phyloP scores from a whole-genome alignment of 371 early-diverging fungal species.

The Choanephora cucurbitarum region DNA sequence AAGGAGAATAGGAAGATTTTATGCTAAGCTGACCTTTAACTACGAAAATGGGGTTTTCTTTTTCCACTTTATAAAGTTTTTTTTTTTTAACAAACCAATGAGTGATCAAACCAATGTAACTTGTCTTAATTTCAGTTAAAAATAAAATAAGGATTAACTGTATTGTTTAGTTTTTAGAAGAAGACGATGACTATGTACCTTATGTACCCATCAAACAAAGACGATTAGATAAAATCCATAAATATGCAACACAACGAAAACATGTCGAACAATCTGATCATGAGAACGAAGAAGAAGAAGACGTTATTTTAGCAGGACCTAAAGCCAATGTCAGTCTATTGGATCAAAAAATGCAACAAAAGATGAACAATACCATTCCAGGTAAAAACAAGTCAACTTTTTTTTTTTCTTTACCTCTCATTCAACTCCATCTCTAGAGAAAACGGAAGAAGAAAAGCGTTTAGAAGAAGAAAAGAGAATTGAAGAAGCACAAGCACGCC shows the following conservation, averaged over 20 bases:
- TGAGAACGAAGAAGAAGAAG: slow-evolving; percentile 46
- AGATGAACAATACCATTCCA: slow-evolving; percentile 57
- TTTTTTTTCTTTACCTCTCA: not conserved
- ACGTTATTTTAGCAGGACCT: slow-evolving; percentile 56
- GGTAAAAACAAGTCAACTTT: slow-evolving; percentile 22
- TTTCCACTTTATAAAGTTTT: too few relatives aligned
- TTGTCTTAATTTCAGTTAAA: too few relatives aligned
- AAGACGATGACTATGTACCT: slow-evolving; percentile 67
- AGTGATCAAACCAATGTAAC: too few relatives aligned
- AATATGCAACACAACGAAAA: slow-evolving; percentile 49
- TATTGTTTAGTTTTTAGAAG: slow-evolving; percentile 11
- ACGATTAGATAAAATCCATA: slow-evolving; percentile 56
- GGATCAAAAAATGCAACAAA: slow-evolving; percentile 82
- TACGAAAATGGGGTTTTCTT: too few relatives aligned
- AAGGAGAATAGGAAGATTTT: not conserved
- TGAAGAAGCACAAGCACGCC: slow-evolving; percentile 78
- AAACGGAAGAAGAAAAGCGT: slow-evolving; percentile 75
- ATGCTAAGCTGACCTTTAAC: too few relatives aligned
- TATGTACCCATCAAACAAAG: slow-evolving; percentile 85
- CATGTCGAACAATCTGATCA: slow-evolving; percentile 28
- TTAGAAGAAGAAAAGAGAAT: slow-evolving; percentile 84
- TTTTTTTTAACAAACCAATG: too few relatives aligned
- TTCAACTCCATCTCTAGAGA: slow-evolving; percentile 16
- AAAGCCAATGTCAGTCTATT: slow-evolving; percentile 73
- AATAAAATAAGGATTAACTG: too few relatives aligned